Conservation (phyloP, 2,329 filamentous ascomycete species). For the Colletotrichum chlorophyti region DNA sequence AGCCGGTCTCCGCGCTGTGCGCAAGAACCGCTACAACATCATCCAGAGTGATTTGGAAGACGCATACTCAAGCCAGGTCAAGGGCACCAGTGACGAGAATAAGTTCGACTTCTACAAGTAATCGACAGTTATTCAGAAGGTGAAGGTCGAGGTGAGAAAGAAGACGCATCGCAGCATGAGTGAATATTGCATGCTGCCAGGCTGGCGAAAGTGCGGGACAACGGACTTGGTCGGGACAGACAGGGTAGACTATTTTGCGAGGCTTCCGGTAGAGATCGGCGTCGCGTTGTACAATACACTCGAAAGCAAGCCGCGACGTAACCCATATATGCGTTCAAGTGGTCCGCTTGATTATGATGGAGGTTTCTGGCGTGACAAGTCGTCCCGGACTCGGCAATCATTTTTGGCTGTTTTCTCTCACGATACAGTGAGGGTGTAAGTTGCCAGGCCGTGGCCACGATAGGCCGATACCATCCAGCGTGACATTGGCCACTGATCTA, state of each 20-base stretch:
- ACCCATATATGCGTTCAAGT: background rate
- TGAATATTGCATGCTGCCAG: slow-evolving; percentile 10
- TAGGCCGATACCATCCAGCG: too few species aligned
- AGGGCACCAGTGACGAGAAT: slow-evolving; percentile 71
- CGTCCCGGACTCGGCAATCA: too few species aligned
- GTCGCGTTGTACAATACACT: slow-evolving; percentile 29
- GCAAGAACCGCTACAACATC: slow-evolving; percentile 99
- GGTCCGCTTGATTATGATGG: too few species aligned
- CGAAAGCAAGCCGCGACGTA: slow-evolving; percentile 14
- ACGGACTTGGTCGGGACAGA: slow-evolving; percentile 2
- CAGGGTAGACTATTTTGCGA: slow-evolving; percentile 15
- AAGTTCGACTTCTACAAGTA: slow-evolving; percentile 96
- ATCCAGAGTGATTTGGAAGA: slow-evolving; percentile 97
- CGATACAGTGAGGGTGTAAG: too few species aligned
- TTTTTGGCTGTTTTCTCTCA: too few species aligned
- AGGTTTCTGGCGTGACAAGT: too few species aligned
- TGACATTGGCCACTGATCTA: too few species aligned
- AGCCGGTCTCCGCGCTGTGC: slow-evolving; percentile 88
- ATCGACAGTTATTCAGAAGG: slow-evolving; percentile 26
- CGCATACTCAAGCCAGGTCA: slow-evolving; percentile 96
- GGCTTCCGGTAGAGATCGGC: slow-evolving; percentile 16
- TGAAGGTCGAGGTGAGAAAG: slow-evolving; percentile 11
- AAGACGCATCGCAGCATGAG: background rate
- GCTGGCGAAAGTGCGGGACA: slow-evolving; percentile 8
- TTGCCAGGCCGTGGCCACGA: too few species aligned